These are phyloP conservation scores for Boletus huronensis DNA, from an alignment of 768 basidiomycete genomes.

Conservation along the genomic window DNA sequence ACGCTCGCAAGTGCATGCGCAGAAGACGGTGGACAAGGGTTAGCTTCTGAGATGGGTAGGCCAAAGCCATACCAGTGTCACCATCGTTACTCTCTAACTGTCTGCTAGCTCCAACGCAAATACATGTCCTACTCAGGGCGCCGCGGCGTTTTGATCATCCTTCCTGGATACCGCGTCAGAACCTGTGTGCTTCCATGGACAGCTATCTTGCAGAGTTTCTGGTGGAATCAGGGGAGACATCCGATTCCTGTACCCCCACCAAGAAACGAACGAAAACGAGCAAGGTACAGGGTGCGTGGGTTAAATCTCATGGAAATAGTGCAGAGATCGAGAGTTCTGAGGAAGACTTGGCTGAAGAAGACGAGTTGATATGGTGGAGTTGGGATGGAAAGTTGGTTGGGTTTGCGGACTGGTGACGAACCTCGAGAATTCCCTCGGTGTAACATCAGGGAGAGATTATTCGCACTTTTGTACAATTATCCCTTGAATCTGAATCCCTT, in stretches of 20 bases:
- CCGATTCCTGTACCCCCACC: conserved; percentile 8
- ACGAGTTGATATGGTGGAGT: conserved; percentile 51
- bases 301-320: conserved; percentile 25
- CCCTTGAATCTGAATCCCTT: too few species aligned
- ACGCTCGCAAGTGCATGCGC: conserved; percentile 43
- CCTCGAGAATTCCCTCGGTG: not conserved
- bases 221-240: conserved; percentile 18
- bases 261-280: conserved; percentile 28
- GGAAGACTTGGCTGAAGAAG: conserved; percentile 34
- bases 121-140: conserved; percentile 44
- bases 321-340: conserved; percentile 1
- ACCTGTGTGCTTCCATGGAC: conserved; percentile 37
- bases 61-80: not conserved
- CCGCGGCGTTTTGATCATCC: conserved; percentile 47
- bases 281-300: conserved; percentile 41
- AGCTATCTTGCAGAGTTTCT: conserved; percentile 34
- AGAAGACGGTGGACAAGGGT: conserved; percentile 37
- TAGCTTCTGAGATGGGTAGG: conserved; percentile 42
- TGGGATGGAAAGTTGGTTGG: conserved; percentile 49
- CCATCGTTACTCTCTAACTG: not conserved
- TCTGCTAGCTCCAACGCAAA: conserved; percentile 43
- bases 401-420: conserved; percentile 44
- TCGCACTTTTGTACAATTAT: not conserved
- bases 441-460: not conserved
- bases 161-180: conserved; percentile 47